These are phyloP conservation scores for Diaporthe velutina DNA, from an alignment of 2,329 filamentous ascomycete genomes.

Conservation along the genomic window DNA sequence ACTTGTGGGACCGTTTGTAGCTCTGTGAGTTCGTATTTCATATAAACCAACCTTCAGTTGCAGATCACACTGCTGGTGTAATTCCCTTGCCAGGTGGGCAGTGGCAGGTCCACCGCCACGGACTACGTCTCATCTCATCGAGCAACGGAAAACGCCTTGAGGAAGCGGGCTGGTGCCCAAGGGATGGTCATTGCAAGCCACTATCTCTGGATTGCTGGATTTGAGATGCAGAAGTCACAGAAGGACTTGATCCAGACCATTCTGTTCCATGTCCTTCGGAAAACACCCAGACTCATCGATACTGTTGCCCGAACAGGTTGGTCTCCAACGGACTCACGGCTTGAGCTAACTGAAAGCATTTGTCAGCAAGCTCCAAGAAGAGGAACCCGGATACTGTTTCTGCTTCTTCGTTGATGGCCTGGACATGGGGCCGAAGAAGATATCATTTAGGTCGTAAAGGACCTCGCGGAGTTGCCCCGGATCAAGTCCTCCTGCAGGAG, in stretches of 20 bases:
- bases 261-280: neutral
- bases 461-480: neutral
- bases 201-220: neutral
- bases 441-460: neutral
- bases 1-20: too few species aligned
- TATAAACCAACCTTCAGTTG: too few species aligned
- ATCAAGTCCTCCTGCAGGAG: neutral
- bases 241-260: neutral
- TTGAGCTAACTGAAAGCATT: neutral
- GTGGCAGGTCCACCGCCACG: neutral
- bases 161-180: neutral
- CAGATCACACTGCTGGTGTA: too few species aligned
- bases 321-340: neutral
- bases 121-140: neutral
- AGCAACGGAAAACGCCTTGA: neutral
- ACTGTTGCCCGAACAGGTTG: neutral
- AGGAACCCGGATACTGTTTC: neutral
- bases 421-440: neutral
- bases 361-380: neutral
- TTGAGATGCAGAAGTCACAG: neutral
- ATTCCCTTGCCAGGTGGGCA: neutral
- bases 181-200: neutral
- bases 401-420: neutral
- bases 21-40: too few species aligned
- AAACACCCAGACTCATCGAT: neutral